phyloP scores from a whole-genome alignment of 2,329 filamentous ascomycete species.

The Epicoccum nigrum region DNA sequence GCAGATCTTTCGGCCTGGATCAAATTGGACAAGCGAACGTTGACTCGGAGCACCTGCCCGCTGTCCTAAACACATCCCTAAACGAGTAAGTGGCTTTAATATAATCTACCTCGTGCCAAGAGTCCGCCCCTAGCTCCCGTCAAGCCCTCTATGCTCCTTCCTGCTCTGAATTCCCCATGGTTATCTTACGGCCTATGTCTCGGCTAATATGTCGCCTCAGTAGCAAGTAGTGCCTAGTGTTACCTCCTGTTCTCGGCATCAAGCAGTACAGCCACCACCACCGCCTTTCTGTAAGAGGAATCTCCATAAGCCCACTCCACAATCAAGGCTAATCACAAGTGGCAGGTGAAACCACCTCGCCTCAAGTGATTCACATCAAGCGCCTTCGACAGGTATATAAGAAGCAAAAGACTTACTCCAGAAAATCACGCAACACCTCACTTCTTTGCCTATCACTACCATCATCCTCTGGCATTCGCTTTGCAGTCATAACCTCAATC shows the following conservation, averaged over 20 bases:
- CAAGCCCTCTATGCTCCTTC: slow-evolving; percentile 14
- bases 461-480: slow-evolving; percentile 21
- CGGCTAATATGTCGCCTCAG: slow-evolving; percentile 32
- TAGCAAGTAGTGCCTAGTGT: slow-evolving; percentile 30
- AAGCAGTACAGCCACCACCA: slow-evolving; percentile 33
- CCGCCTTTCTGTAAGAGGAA: slow-evolving; percentile 22
- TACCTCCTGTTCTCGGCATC: slow-evolving; percentile 41
- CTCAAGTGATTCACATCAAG: slow-evolving; percentile 16
- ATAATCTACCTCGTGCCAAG: slow-evolving; percentile 40
- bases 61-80: slow-evolving; percentile 37
- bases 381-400: slow-evolving; percentile 39
- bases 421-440: slow-evolving; percentile 36
- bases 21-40: slow-evolving; percentile 16
- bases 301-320: slow-evolving; percentile 24
- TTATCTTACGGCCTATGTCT: slow-evolving; percentile 19
- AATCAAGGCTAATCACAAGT: slow-evolving; percentile 33
- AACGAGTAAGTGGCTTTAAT: slow-evolving; percentile 40
- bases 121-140: slow-evolving; percentile 24
- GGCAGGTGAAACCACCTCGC: slow-evolving; percentile 37
- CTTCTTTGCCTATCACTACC: slow-evolving; percentile 28
- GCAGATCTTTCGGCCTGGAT: slow-evolving; percentile 30
- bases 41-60: slow-evolving; percentile 2
- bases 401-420: slow-evolving; percentile 17
- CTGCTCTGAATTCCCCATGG: slow-evolving; percentile 25
- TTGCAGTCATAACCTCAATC: slow-evolving; percentile 26